Conservation (phyloP, 352 stramenopile species). For the Phytopythium sindhum region DNA sequence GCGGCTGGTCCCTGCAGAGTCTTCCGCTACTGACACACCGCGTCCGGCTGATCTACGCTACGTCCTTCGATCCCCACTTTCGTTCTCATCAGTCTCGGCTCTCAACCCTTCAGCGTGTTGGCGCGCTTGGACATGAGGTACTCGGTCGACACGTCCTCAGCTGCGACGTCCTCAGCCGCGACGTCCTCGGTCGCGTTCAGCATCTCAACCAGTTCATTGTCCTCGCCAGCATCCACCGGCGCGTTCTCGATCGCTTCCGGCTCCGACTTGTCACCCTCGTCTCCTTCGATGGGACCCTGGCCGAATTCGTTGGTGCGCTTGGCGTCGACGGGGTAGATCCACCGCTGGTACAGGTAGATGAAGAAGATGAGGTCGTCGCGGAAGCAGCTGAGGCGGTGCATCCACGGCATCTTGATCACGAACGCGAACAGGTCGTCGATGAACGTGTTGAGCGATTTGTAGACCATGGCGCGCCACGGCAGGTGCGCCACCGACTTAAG, state of each 20-base stretch:
- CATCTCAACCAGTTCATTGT: slow-evolving; percentile 7
- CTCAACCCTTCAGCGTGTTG: slow-evolving; percentile 31
- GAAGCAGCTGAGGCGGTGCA: slow-evolving; percentile 98
- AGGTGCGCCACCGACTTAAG: slow-evolving; percentile 96
- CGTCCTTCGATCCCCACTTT: not conserved
- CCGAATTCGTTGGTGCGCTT: slow-evolving; percentile 93
- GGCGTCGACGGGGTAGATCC: slow-evolving; percentile 93
- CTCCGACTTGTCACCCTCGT: slow-evolving; percentile 14
- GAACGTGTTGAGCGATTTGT: slow-evolving; percentile 97
- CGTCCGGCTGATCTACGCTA: not conserved
- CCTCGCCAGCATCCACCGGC: slow-evolving; percentile 5
- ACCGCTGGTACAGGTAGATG: slow-evolving; percentile 99
- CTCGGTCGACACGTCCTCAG: slow-evolving; percentile 35
- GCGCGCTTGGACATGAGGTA: slow-evolving; percentile 51
- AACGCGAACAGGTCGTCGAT: slow-evolving; percentile 93
- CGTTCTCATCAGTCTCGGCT: slow-evolving; percentile 1
- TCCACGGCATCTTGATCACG: slow-evolving; percentile 93
- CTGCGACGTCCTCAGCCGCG: slow-evolving; percentile 6
- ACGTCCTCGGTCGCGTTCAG: slow-evolving; percentile 14
- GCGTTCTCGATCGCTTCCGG: slow-evolving; percentile 20
- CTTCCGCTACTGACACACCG: not conserved
- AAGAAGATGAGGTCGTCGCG: slow-evolving; percentile 99
- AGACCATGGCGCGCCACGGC: slow-evolving; percentile 97
- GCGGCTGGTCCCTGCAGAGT: not conserved
- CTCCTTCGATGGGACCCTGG: slow-evolving; percentile 67